phyloP scores from a whole-genome alignment of 2,329 filamentous ascomycete genomes.

The Bretziella fagacearum region DNA sequence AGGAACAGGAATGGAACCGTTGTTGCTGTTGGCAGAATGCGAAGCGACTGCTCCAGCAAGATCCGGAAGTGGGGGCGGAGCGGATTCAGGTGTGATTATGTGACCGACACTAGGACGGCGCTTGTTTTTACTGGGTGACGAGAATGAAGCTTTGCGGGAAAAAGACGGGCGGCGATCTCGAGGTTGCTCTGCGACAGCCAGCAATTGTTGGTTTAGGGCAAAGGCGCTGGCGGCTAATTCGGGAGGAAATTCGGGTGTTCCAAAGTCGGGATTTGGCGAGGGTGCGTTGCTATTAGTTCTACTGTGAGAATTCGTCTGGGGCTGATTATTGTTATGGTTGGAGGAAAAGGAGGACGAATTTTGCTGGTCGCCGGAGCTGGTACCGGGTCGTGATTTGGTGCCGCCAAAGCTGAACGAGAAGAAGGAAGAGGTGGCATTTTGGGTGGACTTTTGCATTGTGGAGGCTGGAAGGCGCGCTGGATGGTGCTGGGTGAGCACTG shows the following conservation, averaged over 20 bases:
- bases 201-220: conserved; percentile 7
- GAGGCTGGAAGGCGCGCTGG: neutral
- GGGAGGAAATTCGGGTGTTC: conserved; percentile 14
- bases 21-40: conserved; percentile 17
- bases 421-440: conserved; percentile 24
- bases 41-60: conserved; percentile 34
- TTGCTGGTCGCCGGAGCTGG: conserved; percentile 21
- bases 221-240: conserved; percentile 12
- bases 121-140: conserved; percentile 21
- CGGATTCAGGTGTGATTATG: conserved; percentile 29
- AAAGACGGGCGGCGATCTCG: conserved; percentile 34
- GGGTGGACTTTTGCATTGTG: conserved; percentile 13
- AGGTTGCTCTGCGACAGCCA: conserved; percentile 15
- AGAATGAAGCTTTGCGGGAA: conserved; percentile 34
- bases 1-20: neutral
- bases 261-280: conserved; percentile 13
- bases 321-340: conserved; percentile 11
- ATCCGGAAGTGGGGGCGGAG: conserved; percentile 37
- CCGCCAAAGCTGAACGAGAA: conserved; percentile 20
- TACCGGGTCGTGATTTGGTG: conserved; percentile 22
- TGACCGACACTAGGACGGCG: conserved; percentile 27
- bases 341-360: conserved; percentile 7
- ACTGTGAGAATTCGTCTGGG: conserved; percentile 16
- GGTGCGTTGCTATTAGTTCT: conserved; percentile 12
- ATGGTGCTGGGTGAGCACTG: neutral